These are phyloP conservation scores for Ophiostoma perfectum DNA, from an alignment of 2,329 filamentous ascomycete species.

Conservation along the genomic window DNA sequence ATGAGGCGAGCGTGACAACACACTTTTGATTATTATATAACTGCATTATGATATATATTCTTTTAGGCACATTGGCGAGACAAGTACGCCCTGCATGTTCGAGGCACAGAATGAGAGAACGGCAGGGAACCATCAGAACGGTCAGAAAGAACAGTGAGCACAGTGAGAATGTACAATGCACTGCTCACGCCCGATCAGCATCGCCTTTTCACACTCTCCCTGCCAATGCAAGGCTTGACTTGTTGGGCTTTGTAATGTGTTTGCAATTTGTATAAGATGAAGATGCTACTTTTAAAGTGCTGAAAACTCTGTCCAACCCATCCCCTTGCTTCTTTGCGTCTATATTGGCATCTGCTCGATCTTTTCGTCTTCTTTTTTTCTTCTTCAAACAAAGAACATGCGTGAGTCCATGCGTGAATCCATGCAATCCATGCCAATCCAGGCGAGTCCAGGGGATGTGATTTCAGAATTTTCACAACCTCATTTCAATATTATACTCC, in stretches of 20 bases:
- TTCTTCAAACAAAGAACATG: neutral
- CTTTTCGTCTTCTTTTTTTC: neutral
- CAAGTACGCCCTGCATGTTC: constrained; percentile 1
- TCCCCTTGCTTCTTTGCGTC: constrained; percentile 1
- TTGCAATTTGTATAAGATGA: too few relatives aligned
- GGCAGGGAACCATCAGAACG: neutral
- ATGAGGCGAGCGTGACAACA: neutral
- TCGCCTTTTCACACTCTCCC: too few relatives aligned
- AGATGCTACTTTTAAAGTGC: neutral
- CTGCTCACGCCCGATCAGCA: too few relatives aligned
- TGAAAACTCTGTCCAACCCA: neutral
- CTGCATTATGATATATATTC: neutral
- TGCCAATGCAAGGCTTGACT: too few relatives aligned
- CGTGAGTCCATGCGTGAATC: too few relatives aligned
- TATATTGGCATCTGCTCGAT: neutral
- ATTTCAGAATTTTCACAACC: neutral
- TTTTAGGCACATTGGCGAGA: neutral
- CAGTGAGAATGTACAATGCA: too few relatives aligned
- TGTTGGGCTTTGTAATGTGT: too few relatives aligned
- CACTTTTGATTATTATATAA: neutral
- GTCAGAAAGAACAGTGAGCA: too few relatives aligned
- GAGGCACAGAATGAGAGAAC: neutral
- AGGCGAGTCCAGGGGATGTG: too few relatives aligned
- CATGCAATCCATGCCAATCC: too few relatives aligned
- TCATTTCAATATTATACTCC: neutral